Evolutionary conservation across 495 filamentous ascomycete genomes (phyloP).

Genomic region (Penicillium robsamsonii): DNA sequence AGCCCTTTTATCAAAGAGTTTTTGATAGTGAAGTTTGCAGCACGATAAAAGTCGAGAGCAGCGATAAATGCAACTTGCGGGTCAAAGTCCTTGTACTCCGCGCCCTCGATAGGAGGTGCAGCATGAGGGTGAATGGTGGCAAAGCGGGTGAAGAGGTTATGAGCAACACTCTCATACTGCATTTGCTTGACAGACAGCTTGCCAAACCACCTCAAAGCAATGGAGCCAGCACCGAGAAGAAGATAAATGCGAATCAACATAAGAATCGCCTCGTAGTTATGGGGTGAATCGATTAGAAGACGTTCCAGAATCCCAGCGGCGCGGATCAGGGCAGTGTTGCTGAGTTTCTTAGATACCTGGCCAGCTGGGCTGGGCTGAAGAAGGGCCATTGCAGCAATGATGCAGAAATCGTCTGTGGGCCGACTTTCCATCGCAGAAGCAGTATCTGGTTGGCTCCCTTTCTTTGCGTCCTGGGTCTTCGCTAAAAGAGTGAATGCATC

Average conservation of each 20-base stretch:
- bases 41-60: constrained; percentile 42
- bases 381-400: constrained; percentile 57
- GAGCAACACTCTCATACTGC: constrained; percentile 57
- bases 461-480: constrained; percentile 14
- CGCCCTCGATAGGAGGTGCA: constrained; percentile 39
- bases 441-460: constrained; percentile 9
- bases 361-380: constrained; percentile 37
- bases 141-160: constrained; percentile 56
- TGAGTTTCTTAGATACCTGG: constrained; percentile 20
- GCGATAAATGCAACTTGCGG: constrained; percentile 42
- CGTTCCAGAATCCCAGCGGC: constrained; percentile 51
- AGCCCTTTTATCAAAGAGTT: constrained; percentile 35
- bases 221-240: constrained; percentile 51
- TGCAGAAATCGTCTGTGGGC: constrained; percentile 55
- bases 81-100: constrained; percentile 45
- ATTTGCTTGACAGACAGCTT: constrained; percentile 60
- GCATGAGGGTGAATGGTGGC: constrained; percentile 55
- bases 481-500: constrained; percentile 13
- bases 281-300: constrained; percentile 49
- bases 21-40: constrained; percentile 34
- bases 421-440: constrained; percentile 51
- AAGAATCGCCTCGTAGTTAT: constrained; percentile 58
- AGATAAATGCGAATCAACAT: constrained; percentile 55
- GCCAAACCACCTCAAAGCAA: constrained; percentile 53
- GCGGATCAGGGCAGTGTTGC: constrained; percentile 47